phyloP scores from a whole-genome alignment of 23 red algal genomes.

The Pyropia haitanensis region DNA sequence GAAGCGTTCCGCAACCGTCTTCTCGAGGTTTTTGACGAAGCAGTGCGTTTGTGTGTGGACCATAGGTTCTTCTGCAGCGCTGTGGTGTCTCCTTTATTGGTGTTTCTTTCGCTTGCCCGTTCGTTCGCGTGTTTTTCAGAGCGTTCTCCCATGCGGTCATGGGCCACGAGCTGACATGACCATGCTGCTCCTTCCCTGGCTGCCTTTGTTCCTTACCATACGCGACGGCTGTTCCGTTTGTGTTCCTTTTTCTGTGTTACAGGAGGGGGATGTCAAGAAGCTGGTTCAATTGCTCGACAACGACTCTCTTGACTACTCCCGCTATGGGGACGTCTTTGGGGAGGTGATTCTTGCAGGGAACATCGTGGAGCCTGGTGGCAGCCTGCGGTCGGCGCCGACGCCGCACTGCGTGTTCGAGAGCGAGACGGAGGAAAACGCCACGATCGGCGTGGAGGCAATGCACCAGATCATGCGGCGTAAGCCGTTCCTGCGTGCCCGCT shows the following conservation, averaged over 20 bases:
- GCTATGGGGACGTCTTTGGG: constrained; percentile 78
- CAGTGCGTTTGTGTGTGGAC: constrained; percentile 2
- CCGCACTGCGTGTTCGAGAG: constrained; percentile 49
- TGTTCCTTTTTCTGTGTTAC: neutral
- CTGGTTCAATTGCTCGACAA: constrained; percentile 3
- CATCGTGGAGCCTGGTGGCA: constrained; percentile 74
- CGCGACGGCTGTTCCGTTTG: neutral
- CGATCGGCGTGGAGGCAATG: constrained; percentile 54
- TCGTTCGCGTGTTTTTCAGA: neutral
- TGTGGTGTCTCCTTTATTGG: neutral
- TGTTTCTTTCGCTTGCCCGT: neutral
- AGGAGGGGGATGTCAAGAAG: constrained; percentile 2
- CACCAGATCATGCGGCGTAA: constrained; percentile 71
- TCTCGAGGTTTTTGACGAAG: constrained; percentile 43
- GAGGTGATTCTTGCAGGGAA: constrained; percentile 76
- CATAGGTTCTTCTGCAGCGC: neutral
- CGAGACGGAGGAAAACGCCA: constrained; percentile 13
- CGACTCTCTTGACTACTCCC: constrained; percentile 52
- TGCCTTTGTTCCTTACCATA: neutral
- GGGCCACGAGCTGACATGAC: too few relatives aligned
- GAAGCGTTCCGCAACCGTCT: constrained; percentile 63
- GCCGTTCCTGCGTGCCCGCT: constrained; percentile 61
- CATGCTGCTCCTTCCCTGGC: neutral
- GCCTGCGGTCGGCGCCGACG: constrained; percentile 29
- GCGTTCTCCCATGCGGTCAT: neutral